These are phyloP conservation scores for Dimargaris cristalligena DNA, from an alignment of 192 early-diverging fungal species.

Conservation along the genomic window DNA sequence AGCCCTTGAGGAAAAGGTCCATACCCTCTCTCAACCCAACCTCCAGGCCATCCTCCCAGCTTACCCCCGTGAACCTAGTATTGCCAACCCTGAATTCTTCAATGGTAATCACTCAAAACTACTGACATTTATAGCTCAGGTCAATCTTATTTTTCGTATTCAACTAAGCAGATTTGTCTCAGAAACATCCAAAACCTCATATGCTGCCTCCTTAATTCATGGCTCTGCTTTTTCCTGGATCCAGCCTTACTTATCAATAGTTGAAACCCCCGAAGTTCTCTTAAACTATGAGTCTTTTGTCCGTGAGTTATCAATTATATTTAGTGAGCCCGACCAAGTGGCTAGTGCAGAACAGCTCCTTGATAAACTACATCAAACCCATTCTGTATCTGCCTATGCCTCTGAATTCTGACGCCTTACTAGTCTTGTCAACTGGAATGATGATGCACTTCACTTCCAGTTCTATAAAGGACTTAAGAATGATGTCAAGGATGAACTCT, in stretches of 20 bases:
- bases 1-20: neutral
- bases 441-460: neutral
- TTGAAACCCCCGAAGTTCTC: neutral
- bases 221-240: neutral
- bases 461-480: neutral
- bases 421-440: neutral
- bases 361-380: neutral
- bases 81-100: slow-evolving; percentile 5
- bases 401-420: neutral
- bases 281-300: neutral
- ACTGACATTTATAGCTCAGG: neutral
- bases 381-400: neutral
- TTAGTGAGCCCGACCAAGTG: neutral
- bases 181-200: neutral
- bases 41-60: neutral
- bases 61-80: neutral
- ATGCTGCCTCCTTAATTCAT: neutral
- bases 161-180: neutral
- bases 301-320: neutral
- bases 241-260: neutral
- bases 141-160: neutral
- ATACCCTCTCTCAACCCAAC: neutral
- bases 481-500: neutral
- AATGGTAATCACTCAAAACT: neutral
- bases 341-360: neutral